Evolutionary conservation across 257 asterid species (phyloP).

Genomic region (Fraxinus pennsylvanica): DNA sequence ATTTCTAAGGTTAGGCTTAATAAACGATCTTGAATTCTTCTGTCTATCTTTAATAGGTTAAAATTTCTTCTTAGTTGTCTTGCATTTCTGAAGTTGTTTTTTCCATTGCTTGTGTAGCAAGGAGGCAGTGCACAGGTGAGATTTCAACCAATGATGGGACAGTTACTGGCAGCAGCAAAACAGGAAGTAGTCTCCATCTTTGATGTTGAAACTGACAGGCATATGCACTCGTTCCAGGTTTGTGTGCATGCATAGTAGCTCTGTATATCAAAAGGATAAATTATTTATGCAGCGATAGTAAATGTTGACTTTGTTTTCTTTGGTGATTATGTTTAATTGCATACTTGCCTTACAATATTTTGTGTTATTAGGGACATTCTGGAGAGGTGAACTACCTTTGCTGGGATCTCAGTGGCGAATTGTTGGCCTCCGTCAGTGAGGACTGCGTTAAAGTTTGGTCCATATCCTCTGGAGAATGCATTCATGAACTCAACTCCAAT

Average conservation of each 20-base stretch:
- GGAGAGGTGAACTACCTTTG: conserved; percentile 84
- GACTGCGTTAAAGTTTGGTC: conserved; percentile 97
- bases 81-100: conserved; percentile 7
- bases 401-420: conserved; percentile 91
- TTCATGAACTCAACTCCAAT: conserved; percentile 76
- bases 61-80: neutral
- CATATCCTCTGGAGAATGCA: conserved; percentile 70
- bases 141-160: conserved; percentile 85
- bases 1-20: conserved; percentile 65
- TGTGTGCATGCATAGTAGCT: conserved; percentile 4
- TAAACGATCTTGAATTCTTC: conserved; percentile 8
- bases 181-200: conserved; percentile 78
- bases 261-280: neutral
- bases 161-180: conserved; percentile 88
- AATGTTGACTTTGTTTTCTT: neutral
- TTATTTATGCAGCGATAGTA: neutral
- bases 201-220: conserved; percentile 93
- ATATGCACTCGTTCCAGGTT: conserved; percentile 87
- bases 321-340: neutral
- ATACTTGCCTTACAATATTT: conserved; percentile 7
- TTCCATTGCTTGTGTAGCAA: conserved; percentile 54
- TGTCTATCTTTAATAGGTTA: neutral
- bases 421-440: conserved; percentile 90
- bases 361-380: conserved; percentile 68
- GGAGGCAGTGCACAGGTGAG: conserved; percentile 97